These are phyloP conservation scores for Phalaenopsis equestris DNA, from an alignment of 106 monocot genomes.

Conservation along the genomic window DNA sequence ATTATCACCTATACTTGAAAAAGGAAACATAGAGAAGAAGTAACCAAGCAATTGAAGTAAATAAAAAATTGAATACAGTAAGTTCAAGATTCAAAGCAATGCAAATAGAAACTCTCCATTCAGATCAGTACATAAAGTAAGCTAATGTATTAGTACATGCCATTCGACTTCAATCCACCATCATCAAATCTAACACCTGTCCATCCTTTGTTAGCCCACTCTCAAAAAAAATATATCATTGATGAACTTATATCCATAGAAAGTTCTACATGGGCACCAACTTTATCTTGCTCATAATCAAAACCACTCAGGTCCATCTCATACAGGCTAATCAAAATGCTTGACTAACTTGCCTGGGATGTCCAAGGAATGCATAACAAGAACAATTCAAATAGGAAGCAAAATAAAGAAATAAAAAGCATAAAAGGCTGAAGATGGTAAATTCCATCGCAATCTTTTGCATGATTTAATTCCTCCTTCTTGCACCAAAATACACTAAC, in stretches of 20 bases:
- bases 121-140: too few relatives aligned
- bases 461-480: background rate
- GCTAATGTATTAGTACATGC: too few relatives aligned
- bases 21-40: too few relatives aligned
- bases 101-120: too few relatives aligned
- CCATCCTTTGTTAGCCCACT: background rate
- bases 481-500: background rate
- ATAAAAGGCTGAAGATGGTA: background rate
- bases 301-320: background rate
- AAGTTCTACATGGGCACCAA: background rate
- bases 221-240: background rate
- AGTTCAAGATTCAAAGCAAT: too few relatives aligned
- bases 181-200: too few relatives aligned
- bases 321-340: background rate
- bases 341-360: background rate
- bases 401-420: background rate
- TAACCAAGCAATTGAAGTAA: too few relatives aligned
- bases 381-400: background rate
- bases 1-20: too few relatives aligned
- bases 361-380: background rate
- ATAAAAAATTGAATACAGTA: too few relatives aligned
- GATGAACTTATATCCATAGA: background rate
- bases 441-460: background rate
- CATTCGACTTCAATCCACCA: too few relatives aligned
- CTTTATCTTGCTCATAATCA: background rate